A percentile compares a stretch with the other conserved stretches of the same genome.
Conservation (phyloP, 2,329 filamentous ascomycete species). For the Neofusicoccum ribis region DNA sequence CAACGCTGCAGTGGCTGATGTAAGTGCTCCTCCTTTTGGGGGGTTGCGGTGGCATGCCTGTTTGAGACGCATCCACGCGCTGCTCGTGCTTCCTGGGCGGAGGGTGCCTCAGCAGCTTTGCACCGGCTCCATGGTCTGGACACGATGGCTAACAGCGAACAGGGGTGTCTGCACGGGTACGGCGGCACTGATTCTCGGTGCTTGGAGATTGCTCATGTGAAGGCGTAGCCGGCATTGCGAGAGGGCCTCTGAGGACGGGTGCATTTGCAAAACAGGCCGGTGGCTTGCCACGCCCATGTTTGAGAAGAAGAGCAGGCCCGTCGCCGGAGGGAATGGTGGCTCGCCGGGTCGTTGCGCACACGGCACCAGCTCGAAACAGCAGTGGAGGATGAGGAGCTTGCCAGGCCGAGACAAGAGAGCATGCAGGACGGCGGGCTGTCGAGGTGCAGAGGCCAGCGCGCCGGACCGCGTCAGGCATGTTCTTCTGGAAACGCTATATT, state of each 20-base stretch:
- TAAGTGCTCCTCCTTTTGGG: constrained; percentile 53
- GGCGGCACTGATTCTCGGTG: constrained; percentile 65
- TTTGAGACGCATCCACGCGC: too few species aligned
- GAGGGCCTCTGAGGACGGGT: not conserved
- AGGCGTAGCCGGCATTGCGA: not conserved
- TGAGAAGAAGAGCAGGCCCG: not conserved
- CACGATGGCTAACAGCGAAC: constrained; percentile 28
- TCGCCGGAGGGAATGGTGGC: not conserved
- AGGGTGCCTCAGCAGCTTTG: too few species aligned
- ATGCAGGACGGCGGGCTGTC: too few species aligned
- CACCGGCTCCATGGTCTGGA: not conserved
- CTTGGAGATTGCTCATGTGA: constrained; percentile 67
- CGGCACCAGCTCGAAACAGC: not conserved
- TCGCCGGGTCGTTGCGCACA: not conserved
- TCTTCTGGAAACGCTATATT: constrained; percentile 17
- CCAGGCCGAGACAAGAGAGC: not conserved
- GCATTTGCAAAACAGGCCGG: not conserved
- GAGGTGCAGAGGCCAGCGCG: constrained; percentile 16
- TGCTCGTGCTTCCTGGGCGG: too few species aligned
- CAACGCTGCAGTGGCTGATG: constrained; percentile 97
- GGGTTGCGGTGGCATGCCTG: not conserved
- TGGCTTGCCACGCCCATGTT: not conserved
- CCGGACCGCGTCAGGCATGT: constrained; percentile 15
- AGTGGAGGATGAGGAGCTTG: not conserved
- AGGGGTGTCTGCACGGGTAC: constrained; percentile 68